Base-by-base conservation (phyloP, 140 eudicot species). In the Senecio squalidus region DNA sequence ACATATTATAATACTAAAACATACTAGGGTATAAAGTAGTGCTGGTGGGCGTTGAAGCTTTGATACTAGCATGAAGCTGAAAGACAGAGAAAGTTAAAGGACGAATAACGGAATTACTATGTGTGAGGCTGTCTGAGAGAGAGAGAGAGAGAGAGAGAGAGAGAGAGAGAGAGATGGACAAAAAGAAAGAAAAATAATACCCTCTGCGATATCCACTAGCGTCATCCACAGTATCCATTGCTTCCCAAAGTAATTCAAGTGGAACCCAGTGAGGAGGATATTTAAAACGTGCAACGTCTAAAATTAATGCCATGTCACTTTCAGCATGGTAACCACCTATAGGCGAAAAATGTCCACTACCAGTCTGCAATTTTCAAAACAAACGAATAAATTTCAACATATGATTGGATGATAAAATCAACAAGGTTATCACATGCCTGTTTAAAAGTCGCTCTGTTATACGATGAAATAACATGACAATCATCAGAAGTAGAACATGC, bases 211-310 rank as follows among this genome's bases (percentile, higher is more conserved):
- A 74, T 70, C 96, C 99, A 63, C 81, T 88, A 58, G 81, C 83
- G 21, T 79, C 81, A 67, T 84, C 99, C 24, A 84, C 71, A 14
- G 99, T 93, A 75, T 82, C 64, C 99, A 93, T 93, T 70, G 99
- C 99, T 69, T 93, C 94, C 99, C 99, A 93, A 69, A 93, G 94
- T 62, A 93, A 88, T 38, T 76, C 40, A 63, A 93, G 94, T 28
- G 99, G 99, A 26, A 93, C 95, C 99, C 99, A 93, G 30, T 93
- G 99, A 73, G 99, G 99, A 62, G 96, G 99, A 71, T 93, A 93
- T 56, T 93, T 93, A 27, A 93, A 93, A 27, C 99, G 83, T 55
- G 99, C 99, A 68, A 88, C 96, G 74, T 93, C 99, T 75, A 93
- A 73, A 55, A 93, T 93, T 22, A 93, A 69, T 4, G 88, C 96